A percentile compares a stretch with the other conserved stretches of the same genome.
These are phyloP conservation scores for Cryptosporidium bovis DNA, from an alignment of 169 alveolate species.

Conservation along the genomic window DNA sequence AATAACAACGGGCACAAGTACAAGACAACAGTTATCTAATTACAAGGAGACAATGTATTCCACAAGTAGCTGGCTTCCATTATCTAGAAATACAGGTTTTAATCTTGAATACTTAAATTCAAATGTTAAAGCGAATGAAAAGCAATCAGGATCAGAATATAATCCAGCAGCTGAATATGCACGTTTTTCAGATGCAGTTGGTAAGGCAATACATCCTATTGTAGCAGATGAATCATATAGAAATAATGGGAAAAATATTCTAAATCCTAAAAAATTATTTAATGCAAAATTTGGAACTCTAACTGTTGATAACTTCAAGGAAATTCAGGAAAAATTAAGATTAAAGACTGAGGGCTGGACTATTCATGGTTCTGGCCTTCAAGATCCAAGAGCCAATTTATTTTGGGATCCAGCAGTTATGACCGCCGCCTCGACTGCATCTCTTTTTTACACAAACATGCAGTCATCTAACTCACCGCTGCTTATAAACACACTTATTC, in stretches of 20 bases:
- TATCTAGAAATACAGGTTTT: constrained; percentile 42
- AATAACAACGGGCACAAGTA: neutral
- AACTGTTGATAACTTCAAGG: constrained; percentile 31
- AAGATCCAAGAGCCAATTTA: constrained; percentile 62
- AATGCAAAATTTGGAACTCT: constrained; percentile 66
- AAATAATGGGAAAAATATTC: constrained; percentile 21
- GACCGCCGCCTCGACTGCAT: constrained; percentile 53
- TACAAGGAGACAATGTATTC: constrained; percentile 35
- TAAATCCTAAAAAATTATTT: constrained; percentile 53
- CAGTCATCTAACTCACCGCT: constrained; percentile 48
- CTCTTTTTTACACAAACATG: constrained; percentile 37
- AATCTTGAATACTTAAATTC: constrained; percentile 30
- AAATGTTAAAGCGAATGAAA: constrained; percentile 4
- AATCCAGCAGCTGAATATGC: constrained; percentile 70
- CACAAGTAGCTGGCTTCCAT: constrained; percentile 46
- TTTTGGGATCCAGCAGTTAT: constrained; percentile 72
- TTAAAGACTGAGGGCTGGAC: constrained; percentile 69
- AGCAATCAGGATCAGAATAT: constrained; percentile 29
- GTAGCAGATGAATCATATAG: constrained; percentile 68
- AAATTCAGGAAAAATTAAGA: constrained; percentile 51
- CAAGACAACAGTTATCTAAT: constrained; percentile 9
- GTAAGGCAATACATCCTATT: constrained; percentile 52
- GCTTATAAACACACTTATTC: constrained; percentile 32
- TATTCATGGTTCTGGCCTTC: constrained; percentile 56
- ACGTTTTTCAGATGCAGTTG: constrained; percentile 64